These are phyloP conservation scores for Metschnikowia santaceciliae DNA, from an alignment of 805 yeast species.

Conservation along the genomic window DNA sequence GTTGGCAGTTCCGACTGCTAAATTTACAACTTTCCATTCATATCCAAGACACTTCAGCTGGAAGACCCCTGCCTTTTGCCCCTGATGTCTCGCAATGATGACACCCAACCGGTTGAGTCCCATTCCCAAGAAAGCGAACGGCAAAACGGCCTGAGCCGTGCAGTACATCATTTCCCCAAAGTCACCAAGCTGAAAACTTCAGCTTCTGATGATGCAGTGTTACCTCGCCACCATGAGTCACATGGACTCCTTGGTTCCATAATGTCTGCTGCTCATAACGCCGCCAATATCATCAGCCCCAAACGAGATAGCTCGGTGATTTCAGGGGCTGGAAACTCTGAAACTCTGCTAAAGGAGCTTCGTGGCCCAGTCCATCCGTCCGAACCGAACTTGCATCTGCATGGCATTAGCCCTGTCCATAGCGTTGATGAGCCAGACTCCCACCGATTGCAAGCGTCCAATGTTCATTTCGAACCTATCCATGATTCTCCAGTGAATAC, in stretches of 20 bases:
- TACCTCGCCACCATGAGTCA: conserved; percentile 8
- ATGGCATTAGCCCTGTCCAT: neutral
- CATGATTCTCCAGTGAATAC: conserved; percentile 45
- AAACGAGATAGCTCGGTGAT: conserved; percentile 8
- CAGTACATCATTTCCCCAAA: neutral
- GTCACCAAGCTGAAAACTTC: neutral
- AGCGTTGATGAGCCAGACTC: neutral
- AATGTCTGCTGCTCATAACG: conserved; percentile 46
- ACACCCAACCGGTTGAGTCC: neutral
- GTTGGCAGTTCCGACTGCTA: neutral
- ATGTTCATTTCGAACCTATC: conserved; percentile 46
- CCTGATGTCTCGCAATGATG: neutral
- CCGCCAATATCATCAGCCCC: conserved; percentile 27
- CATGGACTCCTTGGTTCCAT: conserved; percentile 42
- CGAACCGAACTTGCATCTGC: neutral
- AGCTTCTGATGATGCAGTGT: neutral
- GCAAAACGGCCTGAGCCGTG: neutral
- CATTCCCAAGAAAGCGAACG: neutral
- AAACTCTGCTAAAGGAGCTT: neutral
- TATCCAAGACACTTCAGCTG: neutral
- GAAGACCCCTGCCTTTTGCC: neutral
- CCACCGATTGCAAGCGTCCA: conserved; percentile 14
- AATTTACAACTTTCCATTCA: neutral
- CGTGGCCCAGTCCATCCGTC: neutral
- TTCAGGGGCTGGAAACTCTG: neutral